phyloP scores from a whole-genome alignment of 192 early-diverging fungal species.

The Powellomyces hirtus region DNA sequence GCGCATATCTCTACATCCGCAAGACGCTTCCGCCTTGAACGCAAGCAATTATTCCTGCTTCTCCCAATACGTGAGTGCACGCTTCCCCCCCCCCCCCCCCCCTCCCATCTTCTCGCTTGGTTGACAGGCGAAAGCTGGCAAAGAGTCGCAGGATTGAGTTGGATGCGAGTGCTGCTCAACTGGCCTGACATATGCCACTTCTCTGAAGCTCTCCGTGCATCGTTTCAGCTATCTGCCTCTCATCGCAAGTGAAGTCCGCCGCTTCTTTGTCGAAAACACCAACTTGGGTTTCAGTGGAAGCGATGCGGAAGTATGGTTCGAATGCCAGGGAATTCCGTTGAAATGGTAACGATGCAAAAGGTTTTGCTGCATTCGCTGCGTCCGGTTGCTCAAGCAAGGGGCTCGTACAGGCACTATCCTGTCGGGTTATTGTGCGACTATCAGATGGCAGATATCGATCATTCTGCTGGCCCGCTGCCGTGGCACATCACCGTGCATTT shows the following conservation, averaged over 20 bases:
- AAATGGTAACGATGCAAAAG: conserved; percentile 81
- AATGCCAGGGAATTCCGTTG: conserved; percentile 65
- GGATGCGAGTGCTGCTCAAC: background rate
- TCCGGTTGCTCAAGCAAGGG: background rate
- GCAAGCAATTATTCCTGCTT: background rate
- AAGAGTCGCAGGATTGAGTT: background rate
- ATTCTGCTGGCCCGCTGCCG: conserved; percentile 45
- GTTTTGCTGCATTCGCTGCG: too few relatives aligned
- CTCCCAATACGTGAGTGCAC: conserved; percentile 16
- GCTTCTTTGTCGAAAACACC: conserved; percentile 36
- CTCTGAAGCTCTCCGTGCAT: conserved; percentile 29
- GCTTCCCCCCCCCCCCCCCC: too few relatives aligned
- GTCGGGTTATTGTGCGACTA: too few relatives aligned
- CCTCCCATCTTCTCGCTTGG: too few relatives aligned
- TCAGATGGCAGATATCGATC: conserved; percentile 70
- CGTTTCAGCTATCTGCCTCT: conserved; percentile 62
- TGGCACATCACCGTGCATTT: conserved; percentile 81
- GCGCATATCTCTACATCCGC: conserved; percentile 10
- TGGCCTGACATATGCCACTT: background rate
- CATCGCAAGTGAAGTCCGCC: conserved; percentile 51
- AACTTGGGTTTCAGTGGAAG: conserved; percentile 42
- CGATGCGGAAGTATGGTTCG: conserved; percentile 70
- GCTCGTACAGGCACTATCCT: conserved; percentile 73
- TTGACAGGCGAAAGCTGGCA: too few relatives aligned
- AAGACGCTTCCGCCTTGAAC: background rate